Conservation (phyloP, 106 monocot species). For the Chionographis japonica region DNA sequence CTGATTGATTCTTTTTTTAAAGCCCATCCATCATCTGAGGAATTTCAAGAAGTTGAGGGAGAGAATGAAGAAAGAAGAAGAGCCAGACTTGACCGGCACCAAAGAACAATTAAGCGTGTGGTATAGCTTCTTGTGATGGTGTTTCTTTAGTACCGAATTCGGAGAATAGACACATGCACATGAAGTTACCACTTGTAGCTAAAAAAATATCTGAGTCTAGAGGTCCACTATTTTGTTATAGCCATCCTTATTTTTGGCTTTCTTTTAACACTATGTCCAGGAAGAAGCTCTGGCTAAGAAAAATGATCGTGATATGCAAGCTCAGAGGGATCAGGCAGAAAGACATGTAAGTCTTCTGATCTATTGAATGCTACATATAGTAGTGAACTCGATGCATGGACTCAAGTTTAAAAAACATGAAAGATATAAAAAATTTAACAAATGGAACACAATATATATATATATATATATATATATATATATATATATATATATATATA, state of each 20-base stretch:
- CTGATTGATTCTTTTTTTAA: slow-evolving; percentile 8
- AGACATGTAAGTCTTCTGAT: slow-evolving; percentile 46
- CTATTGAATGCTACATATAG: too few species aligned
- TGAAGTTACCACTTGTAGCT: not conserved
- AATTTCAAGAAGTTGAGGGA: slow-evolving; percentile 91
- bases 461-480: too few species aligned
- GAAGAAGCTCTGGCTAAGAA: slow-evolving; percentile 85
- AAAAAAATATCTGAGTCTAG: not conserved
- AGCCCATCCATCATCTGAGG: slow-evolving; percentile 61
- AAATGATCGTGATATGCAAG: slow-evolving; percentile 74
- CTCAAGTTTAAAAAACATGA: too few species aligned
- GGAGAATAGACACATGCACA: not conserved
- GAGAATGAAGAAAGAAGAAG: slow-evolving; percentile 86
- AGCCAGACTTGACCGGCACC: slow-evolving; percentile 76
- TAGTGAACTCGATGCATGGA: too few species aligned
- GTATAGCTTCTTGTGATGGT: slow-evolving; percentile 26
- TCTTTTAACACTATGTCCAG: slow-evolving; percentile 20
- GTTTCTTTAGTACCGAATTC: not conserved
- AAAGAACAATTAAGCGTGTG: slow-evolving; percentile 70
- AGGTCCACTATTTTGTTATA: not conserved
- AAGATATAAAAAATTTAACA: too few species aligned
- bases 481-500: too few species aligned
- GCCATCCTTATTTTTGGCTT: too few species aligned
- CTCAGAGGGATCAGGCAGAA: slow-evolving; percentile 61
- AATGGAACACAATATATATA: too few species aligned